Base-by-base conservation (phyloP, 1,284 basidiomycete species). In the Sphagnurus paluster region DNA sequence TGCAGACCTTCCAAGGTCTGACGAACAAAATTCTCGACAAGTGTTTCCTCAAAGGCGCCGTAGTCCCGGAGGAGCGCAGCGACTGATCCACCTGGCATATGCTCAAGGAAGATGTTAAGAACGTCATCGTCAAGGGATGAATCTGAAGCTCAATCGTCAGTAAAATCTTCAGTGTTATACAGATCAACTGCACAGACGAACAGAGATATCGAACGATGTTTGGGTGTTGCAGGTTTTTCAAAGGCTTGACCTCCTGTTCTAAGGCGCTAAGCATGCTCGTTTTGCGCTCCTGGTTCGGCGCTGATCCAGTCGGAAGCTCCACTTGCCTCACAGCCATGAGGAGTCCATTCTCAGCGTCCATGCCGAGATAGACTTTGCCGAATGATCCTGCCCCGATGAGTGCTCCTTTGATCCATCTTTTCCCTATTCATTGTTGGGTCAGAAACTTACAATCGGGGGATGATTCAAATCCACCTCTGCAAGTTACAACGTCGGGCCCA, bases 321-420 rank as follows among this genome's bases (percentile, higher is more conserved):
- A 91, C 88, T 67, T 90, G 87, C 64, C 91, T 92, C 54, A 91
- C 87, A 0, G 88, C 88, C 61, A 91, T 82, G 67, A 90, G 80
- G 57, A 90, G 85, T 19, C 87, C 87, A 1, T 82, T 87, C 2
- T 77, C 84, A 13, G 79, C 80, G 60, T 90, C 90, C 49, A 91
- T 70, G 3, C 80, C 87, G 44, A 88, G 74, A 59, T 87, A 90
- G 5, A 91, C 88, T 24, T 76, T 71, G 2, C 85, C 87, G 60
- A 84, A 89, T 20, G 82, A 86, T 8, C 88, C 87, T 57, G 82
- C 84, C 9, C 87, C 88, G 53, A 91, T 82, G 35, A 88, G 64
- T 56, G 87, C 83, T 46, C 87, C 87, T 61, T 85, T 85, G 50
- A 88, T 79, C 85, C 87, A 92, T n/a, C n/a, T n/a, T n/a, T n/a